phyloP scores from a whole-genome alignment of 2,329 filamentous ascomycete species.

The Tolypocladium nubicola region DNA sequence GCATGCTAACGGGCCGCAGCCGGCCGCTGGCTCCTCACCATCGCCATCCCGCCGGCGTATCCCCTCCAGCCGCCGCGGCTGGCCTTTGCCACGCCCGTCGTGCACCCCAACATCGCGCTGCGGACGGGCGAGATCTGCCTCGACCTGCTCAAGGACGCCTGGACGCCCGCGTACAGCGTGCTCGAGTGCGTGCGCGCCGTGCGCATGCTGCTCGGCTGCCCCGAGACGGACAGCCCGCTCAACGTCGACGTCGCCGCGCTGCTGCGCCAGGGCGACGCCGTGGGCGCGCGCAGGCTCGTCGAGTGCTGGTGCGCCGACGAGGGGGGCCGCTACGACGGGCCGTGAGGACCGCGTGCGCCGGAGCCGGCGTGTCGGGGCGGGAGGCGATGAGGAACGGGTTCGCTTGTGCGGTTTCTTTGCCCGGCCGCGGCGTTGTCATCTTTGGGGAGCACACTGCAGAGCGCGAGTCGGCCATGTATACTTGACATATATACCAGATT shows the following conservation, averaged over 20 bases:
- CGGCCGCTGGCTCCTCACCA: constrained; percentile 75
- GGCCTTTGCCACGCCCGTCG: constrained; percentile 71
- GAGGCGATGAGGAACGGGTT: background rate
- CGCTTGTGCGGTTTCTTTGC: background rate
- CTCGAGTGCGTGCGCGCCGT: constrained; percentile 63
- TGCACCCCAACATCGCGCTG: constrained; percentile 68
- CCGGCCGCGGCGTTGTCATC: background rate
- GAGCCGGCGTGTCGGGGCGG: background rate
- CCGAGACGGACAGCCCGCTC: constrained; percentile 64
- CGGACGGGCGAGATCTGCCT: constrained; percentile 85
- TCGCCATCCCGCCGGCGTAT: constrained; percentile 68
- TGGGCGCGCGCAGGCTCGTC: constrained; percentile 60
- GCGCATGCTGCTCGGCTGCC: constrained; percentile 52
- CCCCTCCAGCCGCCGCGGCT: constrained; percentile 70
- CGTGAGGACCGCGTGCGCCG: constrained; percentile 9
- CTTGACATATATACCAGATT: background rate
- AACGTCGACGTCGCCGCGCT: constrained; percentile 71
- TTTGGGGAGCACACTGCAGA: background rate
- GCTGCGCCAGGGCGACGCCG: constrained; percentile 53
- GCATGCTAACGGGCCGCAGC: constrained; percentile 20
- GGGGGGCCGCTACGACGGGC: constrained; percentile 24
- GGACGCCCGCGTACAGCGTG: constrained; percentile 81
- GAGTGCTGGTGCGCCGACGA: constrained; percentile 52
- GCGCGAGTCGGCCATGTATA: background rate
- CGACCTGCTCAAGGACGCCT: constrained; percentile 68